A percentile compares a stretch with the other conserved stretches of the same genome.
Conservation (phyloP, 2,329 filamentous ascomycete species). For the Tolypocladium tundrense region DNA sequence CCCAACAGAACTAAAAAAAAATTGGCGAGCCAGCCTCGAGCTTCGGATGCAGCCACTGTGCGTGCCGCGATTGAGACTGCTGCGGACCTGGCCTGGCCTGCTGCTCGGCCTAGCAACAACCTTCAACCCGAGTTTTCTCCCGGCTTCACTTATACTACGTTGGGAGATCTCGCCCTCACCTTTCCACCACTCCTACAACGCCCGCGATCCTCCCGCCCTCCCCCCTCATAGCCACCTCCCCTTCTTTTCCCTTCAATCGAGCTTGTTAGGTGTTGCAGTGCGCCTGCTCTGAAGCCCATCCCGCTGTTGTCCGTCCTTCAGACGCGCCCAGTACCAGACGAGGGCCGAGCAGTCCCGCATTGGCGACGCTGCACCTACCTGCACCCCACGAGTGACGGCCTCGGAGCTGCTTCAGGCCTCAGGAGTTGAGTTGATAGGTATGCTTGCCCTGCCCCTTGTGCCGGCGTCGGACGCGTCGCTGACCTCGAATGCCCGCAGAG, state of each 20-base stretch:
- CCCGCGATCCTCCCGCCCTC: neutral
- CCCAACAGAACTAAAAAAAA: conserved; percentile 31
- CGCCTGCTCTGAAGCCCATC: conserved; percentile 3
- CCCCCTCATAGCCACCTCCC: conserved; percentile 1
- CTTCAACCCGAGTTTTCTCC: conserved; percentile 13
- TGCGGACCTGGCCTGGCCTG: conserved; percentile 2
- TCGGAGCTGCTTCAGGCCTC: conserved; percentile 10
- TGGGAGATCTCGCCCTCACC: conserved; percentile 11
- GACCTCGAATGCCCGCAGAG: conserved; percentile 11
- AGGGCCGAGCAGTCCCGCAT: conserved; percentile 3
- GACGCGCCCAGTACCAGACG: neutral
- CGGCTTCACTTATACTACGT: conserved; percentile 20
- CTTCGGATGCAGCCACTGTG: conserved; percentile 5
- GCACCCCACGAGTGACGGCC: neutral
- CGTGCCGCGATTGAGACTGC: conserved; percentile 12
- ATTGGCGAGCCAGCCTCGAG: conserved; percentile 9
- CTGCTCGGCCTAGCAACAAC: conserved; percentile 7
- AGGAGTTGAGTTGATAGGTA: conserved; percentile 22
- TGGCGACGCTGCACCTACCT: neutral
- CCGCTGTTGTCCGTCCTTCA: neutral
- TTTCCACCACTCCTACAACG: neutral
- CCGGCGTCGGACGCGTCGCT: conserved; percentile 3
- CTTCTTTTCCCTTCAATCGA: neutral
- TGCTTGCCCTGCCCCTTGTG: conserved; percentile 4
- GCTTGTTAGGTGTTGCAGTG: conserved; percentile 1